These are phyloP conservation scores for Oryza longistaminata DNA, from an alignment of 176 grass and related monocot genomes.

Conservation along the genomic window DNA sequence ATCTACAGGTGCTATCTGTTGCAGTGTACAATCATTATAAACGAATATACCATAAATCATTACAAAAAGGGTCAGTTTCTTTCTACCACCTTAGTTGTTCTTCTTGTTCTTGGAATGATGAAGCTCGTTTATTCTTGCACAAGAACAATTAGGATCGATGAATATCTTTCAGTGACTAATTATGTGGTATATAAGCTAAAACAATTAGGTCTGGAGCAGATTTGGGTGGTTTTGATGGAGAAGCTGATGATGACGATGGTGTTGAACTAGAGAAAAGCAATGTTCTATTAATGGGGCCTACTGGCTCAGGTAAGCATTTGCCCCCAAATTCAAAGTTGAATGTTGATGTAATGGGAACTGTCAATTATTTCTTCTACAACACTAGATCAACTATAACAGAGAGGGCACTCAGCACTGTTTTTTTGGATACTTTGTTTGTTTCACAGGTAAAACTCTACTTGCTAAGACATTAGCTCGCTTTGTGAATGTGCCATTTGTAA, in stretches of 20 bases:
- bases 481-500: slow-evolving; percentile 99
- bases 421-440: slow-evolving; percentile 41
- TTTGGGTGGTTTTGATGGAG: slow-evolving; percentile 59
- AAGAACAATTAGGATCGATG: slow-evolving; percentile 17
- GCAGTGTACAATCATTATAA: slow-evolving; percentile 99
- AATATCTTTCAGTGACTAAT: slow-evolving; percentile 55
- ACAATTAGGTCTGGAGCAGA: slow-evolving; percentile 77
- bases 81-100: neutral
- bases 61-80: slow-evolving; percentile 77
- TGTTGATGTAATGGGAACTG: slow-evolving; percentile 20
- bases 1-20: slow-evolving; percentile 86
- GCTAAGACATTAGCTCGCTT: slow-evolving; percentile 99
- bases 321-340: slow-evolving; percentile 7
- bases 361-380: slow-evolving; percentile 15
- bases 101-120: slow-evolving; percentile 9
- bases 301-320: slow-evolving; percentile 78
- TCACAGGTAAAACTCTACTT: slow-evolving; percentile 96
- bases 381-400: slow-evolving; percentile 20
- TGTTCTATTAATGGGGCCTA: slow-evolving; percentile 94
- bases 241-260: slow-evolving; percentile 72
- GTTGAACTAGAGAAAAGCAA: slow-evolving; percentile 99
- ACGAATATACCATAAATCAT: slow-evolving; percentile 84
- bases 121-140: slow-evolving; percentile 14
- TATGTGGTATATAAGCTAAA: slow-evolving; percentile 65
- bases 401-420: slow-evolving; percentile 13